A percentile compares a stretch with the other conserved stretches of the same genome.
phyloP scores from a whole-genome alignment of 192 early-diverging fungal genomes.

The Powellomyces hirtus region DNA sequence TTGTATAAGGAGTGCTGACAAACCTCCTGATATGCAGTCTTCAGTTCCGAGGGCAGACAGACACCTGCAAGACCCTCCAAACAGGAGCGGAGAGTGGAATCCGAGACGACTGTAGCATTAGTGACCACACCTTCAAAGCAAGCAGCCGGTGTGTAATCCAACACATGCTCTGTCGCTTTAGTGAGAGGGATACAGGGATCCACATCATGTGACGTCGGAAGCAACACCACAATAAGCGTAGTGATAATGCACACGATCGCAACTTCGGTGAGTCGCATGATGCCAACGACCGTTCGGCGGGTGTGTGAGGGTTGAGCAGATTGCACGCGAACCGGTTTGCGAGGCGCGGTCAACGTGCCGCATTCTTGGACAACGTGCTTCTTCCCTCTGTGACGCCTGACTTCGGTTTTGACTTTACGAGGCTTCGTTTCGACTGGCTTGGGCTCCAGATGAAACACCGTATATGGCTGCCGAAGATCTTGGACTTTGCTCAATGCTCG shows the following conservation, averaged over 20 bases:
- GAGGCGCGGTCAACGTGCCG: neutral
- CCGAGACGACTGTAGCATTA: neutral
- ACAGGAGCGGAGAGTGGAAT: neutral
- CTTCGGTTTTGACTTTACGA: too few relatives aligned
- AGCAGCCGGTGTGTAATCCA: neutral
- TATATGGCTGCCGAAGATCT: conserved; percentile 26
- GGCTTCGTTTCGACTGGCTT: neutral
- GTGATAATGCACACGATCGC: conserved; percentile 30
- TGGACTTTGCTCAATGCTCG: conserved; percentile 24
- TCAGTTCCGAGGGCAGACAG: conserved; percentile 7
- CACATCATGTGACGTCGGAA: conserved; percentile 14
- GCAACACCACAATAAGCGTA: conserved; percentile 24
- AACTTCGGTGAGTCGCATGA: conserved; percentile 29
- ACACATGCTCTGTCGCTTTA: neutral
- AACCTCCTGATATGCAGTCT: neutral
- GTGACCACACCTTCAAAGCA: neutral
- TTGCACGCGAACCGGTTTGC: neutral
- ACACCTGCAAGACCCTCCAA: neutral
- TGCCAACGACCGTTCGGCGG: neutral
- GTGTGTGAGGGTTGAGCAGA: too few relatives aligned
- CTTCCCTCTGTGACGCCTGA: neutral
- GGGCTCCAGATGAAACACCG: neutral
- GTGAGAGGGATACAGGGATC: conserved; percentile 20
- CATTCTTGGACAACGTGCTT: neutral
- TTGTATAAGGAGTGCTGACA: neutral